Percentiles rank a stretch among this genome's conserved stretches.
Evolutionary conservation across 148 eudicot species (phyloP).

Genomic region (Rheum nobile): DNA sequence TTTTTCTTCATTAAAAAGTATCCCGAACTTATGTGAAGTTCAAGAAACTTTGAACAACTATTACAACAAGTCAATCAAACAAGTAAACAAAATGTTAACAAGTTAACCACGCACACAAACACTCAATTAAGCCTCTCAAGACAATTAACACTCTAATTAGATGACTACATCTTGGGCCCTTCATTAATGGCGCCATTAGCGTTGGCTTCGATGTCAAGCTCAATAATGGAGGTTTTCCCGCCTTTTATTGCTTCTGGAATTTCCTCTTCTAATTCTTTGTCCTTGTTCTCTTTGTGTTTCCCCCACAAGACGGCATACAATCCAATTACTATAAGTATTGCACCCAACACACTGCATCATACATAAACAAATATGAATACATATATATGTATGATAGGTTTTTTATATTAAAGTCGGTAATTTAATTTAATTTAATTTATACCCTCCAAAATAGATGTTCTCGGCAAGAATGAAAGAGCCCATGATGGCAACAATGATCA

Average conservation of each 20-base stretch:
- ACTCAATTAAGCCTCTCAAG: not conserved
- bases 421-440: too few species aligned
- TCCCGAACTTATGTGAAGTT: not conserved
- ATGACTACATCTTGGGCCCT: not conserved
- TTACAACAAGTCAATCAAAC: too few species aligned
- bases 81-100: not conserved
- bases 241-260: conserved; percentile 4
- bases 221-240: conserved; percentile 8
- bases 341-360: conserved; percentile 12
- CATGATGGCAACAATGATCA: conserved; percentile 97
- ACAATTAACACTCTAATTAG: not conserved
- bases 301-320: conserved; percentile 22
- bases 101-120: not conserved
- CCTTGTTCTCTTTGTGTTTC: conserved; percentile 16
- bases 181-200: not conserved
- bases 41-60: not conserved
- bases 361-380: not conserved
- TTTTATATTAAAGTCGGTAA: too few species aligned
- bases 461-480: conserved; percentile 92
- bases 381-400: too few species aligned
- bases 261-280: conserved; percentile 11
- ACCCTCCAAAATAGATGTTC: conserved; percentile 78
- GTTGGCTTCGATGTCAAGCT: conserved; percentile 31
- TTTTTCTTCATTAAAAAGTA: not conserved
- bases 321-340: conserved; percentile 14